Base-by-base conservation (phyloP, 345 rosid genomes). In the Orychophragmus violaceus region DNA sequence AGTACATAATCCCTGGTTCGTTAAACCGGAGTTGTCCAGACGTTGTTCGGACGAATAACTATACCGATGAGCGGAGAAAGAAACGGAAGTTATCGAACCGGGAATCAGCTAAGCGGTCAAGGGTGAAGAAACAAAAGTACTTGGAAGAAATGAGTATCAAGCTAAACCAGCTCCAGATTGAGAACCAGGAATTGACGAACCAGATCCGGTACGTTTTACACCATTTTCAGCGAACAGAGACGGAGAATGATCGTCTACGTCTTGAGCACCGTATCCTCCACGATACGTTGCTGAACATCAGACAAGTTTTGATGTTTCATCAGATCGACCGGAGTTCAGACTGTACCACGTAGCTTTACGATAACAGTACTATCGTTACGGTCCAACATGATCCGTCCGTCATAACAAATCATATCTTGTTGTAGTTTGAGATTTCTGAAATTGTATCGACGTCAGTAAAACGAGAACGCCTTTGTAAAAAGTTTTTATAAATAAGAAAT, bases 101-200 rank as follows among this genome's bases (percentile, higher is more conserved):
- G 71, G 98, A 93, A 60, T 88, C 98, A 5, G 97, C 98, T 11
- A 76, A 85, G 80, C 76, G 98, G 67, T 90, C 97, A 7, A 77
- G 98, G 61, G 83, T 82, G 94, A 83, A 94, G 69, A 93, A 88
- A 69, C 90, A 86, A 79, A 85, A 77, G 77, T 87, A 90, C 69
- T 46, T 83, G 71, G 97, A 93, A 39, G 87, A 85, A 72, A 68
- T 93, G 76, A 82, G 82, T 76, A 83, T 74, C 69, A 87, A 82
- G 76, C 75, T 75, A 79, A 86, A 79, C 85, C 87, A 82, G 76
- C 86, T 93, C 32, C 78, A 72, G 67, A 37, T 60, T 32, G 86
- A 87, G 81, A 92, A 86, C 84, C 87, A 80, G 61, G 91, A 89
- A 36, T 60, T 92, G 12, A 17, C 68, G 42, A 77, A 76, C 85